These are phyloP conservation scores for Apophysomyces trapeziformis DNA, from an alignment of 371 early-diverging fungal species.

Conservation along the genomic window DNA sequence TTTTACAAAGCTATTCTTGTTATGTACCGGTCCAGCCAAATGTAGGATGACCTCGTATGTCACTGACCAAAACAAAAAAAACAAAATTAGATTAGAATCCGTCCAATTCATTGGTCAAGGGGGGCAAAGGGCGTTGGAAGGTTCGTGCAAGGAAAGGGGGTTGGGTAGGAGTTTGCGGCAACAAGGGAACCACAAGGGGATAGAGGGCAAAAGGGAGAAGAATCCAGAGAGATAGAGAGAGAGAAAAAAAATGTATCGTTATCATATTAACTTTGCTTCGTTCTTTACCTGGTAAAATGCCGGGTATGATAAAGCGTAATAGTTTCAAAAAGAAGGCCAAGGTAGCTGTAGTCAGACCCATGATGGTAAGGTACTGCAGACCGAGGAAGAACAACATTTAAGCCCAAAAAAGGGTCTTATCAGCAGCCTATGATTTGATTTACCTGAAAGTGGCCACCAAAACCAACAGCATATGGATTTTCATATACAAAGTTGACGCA, in stretches of 20 bases:
- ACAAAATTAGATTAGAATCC: background rate
- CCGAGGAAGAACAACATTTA: too few relatives aligned
- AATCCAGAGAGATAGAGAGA: too few relatives aligned
- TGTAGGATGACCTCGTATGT: conserved; percentile 33
- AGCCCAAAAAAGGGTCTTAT: too few relatives aligned
- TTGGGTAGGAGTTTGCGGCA: too few relatives aligned
- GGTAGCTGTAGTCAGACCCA: conserved; percentile 28
- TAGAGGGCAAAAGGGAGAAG: too few relatives aligned
- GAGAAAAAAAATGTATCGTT: too few relatives aligned
- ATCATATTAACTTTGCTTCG: too few relatives aligned
- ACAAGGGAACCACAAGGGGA: too few relatives aligned
- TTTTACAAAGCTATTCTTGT: background rate
- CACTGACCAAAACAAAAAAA: conserved; percentile 7
- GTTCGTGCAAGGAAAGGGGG: background rate
- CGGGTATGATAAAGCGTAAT: conserved; percentile 22
- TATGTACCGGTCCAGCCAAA: conserved; percentile 40
- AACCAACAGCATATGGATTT: conserved; percentile 45
- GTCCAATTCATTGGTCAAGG: conserved; percentile 8
- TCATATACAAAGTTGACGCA: conserved; percentile 35
- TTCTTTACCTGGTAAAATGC: conserved; percentile 18
- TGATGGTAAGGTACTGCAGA: conserved; percentile 27
- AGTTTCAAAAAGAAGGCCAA: conserved; percentile 22
- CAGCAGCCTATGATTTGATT: background rate
- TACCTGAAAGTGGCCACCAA: conserved; percentile 53
- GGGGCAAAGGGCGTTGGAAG: conserved; percentile 10